Evolutionary conservation across 2,329 filamentous ascomycete genomes (phyloP).

Genomic region (Fusarium equiseti): DNA sequence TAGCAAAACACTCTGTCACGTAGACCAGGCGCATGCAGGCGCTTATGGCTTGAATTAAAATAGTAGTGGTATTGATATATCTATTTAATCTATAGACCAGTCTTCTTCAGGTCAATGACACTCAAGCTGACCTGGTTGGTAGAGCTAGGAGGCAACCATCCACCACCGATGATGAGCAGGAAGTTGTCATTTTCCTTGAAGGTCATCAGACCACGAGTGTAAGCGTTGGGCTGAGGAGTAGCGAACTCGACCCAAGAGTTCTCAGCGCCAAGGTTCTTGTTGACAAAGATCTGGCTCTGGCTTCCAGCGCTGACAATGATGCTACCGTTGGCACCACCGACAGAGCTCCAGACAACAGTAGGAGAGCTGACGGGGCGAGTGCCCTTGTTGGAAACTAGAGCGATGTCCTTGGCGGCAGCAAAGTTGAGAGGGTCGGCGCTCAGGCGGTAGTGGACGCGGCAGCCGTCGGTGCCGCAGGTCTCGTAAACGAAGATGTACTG

Average conservation of each 20-base stretch:
- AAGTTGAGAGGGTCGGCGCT: conserved; percentile 55
- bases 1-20: not conserved
- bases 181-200: conserved; percentile 52
- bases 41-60: not conserved
- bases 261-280: conserved; percentile 55
- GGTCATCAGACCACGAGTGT: conserved; percentile 53
- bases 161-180: conserved; percentile 58
- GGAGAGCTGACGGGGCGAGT: conserved; percentile 57
- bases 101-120: conserved; percentile 46
- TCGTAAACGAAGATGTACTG: conserved; percentile 71
- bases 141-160: conserved; percentile 59
- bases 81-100: conserved; percentile 7
- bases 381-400: conserved; percentile 51
- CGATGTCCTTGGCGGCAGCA: conserved; percentile 45
- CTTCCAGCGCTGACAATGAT: conserved; percentile 58
- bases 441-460: conserved; percentile 60
- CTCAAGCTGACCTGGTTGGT: conserved; percentile 58
- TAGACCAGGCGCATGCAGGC: not conserved
- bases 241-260: conserved; percentile 53
- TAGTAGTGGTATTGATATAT: not conserved
- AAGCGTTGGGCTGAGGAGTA: conserved; percentile 53
- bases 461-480: conserved; percentile 61
- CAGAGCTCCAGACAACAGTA: conserved; percentile 58
- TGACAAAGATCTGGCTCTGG: conserved; percentile 56
- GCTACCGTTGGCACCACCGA: conserved; percentile 59